A percentile compares a stretch with the other conserved stretches of the same genome.
Evolutionary conservation across 2,329 filamentous ascomycete species (phyloP).

Genomic region (Fusarium sp.): DNA sequence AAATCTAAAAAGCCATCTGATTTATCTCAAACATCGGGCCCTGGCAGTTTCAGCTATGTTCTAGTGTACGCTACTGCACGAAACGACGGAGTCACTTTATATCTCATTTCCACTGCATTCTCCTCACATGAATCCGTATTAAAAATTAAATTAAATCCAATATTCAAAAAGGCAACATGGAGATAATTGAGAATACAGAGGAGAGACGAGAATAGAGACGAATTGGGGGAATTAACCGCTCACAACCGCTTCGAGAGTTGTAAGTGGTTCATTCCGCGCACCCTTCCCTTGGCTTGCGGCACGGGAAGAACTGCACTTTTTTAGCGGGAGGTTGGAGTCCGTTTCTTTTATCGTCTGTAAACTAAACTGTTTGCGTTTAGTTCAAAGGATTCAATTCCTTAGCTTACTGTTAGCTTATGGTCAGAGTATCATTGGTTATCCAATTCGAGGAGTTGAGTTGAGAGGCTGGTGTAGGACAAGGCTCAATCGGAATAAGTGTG

Average conservation of each 20-base stretch:
- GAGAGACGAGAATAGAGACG: neutral
- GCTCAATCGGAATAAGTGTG: neutral
- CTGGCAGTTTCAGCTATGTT: slow-evolving; percentile 32
- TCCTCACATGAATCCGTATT: neutral
- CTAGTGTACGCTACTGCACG: slow-evolving; percentile 29
- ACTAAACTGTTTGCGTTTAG: slow-evolving; percentile 13
- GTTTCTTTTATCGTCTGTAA: neutral
- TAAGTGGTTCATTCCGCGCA: slow-evolving; percentile 30
- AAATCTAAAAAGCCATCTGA: neutral
- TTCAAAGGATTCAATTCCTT: slow-evolving; percentile 15
- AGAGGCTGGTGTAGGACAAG: slow-evolving; percentile 12
- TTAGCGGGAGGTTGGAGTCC: neutral
- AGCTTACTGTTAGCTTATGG: slow-evolving; percentile 1
- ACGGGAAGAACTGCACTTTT: slow-evolving; percentile 14
- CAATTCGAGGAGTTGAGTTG: neutral
- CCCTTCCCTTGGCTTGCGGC: slow-evolving; percentile 27
- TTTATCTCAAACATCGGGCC: slow-evolving; percentile 24
- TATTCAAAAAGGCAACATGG: neutral
- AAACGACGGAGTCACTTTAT: slow-evolving; percentile 25
- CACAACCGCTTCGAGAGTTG: slow-evolving; percentile 23
- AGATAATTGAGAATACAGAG: neutral
- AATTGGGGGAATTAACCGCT: slow-evolving; percentile 28
- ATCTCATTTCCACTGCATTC: slow-evolving; percentile 32
- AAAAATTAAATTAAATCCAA: neutral
- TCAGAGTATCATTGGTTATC: slow-evolving; percentile 18